Evolutionary conservation across 306 rosid species (phyloP).

Genomic region (Acacia crassicarpa): DNA sequence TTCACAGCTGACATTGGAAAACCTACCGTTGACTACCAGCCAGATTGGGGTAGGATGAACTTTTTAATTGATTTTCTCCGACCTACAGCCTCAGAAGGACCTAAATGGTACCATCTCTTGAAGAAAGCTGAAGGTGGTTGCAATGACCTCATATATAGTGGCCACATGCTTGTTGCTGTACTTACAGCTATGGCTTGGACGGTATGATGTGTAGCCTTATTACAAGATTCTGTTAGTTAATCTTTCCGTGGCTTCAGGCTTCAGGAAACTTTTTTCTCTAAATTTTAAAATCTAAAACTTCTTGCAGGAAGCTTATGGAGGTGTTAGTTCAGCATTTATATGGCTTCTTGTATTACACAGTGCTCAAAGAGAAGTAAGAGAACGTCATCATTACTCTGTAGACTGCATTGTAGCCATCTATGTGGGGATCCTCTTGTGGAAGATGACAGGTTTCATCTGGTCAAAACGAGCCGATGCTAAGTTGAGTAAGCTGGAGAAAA

Average conservation of each 20-base stretch:
- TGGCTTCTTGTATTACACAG: constrained; percentile 87
- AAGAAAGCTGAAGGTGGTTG: constrained; percentile 96
- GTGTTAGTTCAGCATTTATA: constrained; percentile 76
- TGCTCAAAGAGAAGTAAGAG: constrained; percentile 93
- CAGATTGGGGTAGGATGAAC: constrained; percentile 88
- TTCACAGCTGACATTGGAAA: constrained; percentile 66
- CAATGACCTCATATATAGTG: constrained; percentile 93
- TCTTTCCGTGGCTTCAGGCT: not conserved
- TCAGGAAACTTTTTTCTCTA: constrained; percentile 10
- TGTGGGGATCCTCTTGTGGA: constrained; percentile 91
- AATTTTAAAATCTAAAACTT: not conserved
- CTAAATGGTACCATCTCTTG: constrained; percentile 78
- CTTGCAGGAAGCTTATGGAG: constrained; percentile 96
- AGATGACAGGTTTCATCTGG: constrained; percentile 87
- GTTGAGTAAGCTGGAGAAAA: constrained; percentile 59
- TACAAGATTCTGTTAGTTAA: not conserved
- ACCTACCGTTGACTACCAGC: constrained; percentile 49
- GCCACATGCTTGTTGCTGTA: constrained; percentile 95
- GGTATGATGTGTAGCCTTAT: constrained; percentile 48
- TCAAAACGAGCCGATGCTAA: constrained; percentile 44
- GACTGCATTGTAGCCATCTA: constrained; percentile 87
- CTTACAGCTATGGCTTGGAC: constrained; percentile 99
- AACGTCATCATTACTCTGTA: constrained; percentile 82
- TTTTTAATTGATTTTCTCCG: constrained; percentile 78
- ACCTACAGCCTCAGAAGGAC: constrained; percentile 67